These are phyloP conservation scores for Suhomyces taliae DNA, from an alignment of 1,139 yeast species.

Conservation along the genomic window DNA sequence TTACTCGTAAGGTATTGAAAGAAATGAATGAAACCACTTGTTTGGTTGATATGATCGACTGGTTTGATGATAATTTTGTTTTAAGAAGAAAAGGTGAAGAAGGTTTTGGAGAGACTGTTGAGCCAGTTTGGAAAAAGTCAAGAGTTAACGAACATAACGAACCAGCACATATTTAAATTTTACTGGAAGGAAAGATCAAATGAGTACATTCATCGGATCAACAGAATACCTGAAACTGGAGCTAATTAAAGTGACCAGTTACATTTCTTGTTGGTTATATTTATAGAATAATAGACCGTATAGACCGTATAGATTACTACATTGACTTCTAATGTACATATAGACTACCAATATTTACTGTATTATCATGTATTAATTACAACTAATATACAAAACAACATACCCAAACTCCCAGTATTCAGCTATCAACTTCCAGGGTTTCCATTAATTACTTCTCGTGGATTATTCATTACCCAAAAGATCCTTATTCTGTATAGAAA, in stretches of 20 bases:
- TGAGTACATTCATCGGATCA: neutral
- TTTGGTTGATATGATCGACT: constrained; percentile 69
- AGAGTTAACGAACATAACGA: constrained; percentile 19
- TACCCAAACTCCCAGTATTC: no score
- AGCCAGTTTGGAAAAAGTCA: constrained; percentile 46
- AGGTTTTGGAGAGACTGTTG: constrained; percentile 64
- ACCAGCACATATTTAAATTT: constrained; percentile 5
- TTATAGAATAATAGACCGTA: no score
- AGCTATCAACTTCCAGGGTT: no score
- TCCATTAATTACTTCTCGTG: no score
- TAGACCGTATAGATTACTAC: no score
- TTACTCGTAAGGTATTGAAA: constrained; percentile 55
- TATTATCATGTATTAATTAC: no score
- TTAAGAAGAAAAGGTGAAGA: constrained; percentile 64
- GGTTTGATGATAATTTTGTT: constrained; percentile 72
- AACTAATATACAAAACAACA: no score
- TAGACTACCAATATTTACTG: no score
- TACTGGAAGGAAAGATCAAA: neutral
- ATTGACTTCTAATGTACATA: no score
- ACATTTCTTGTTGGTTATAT: no score
- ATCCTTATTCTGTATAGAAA: constrained; percentile 70
- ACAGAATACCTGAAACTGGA: neutral
- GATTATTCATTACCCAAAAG: constrained; percentile 19
- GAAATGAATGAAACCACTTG: constrained; percentile 63
- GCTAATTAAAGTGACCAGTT: neutral